Base-by-base conservation (phyloP, 2,329 filamentous ascomycete genomes). In the Xylaria sp. region DNA sequence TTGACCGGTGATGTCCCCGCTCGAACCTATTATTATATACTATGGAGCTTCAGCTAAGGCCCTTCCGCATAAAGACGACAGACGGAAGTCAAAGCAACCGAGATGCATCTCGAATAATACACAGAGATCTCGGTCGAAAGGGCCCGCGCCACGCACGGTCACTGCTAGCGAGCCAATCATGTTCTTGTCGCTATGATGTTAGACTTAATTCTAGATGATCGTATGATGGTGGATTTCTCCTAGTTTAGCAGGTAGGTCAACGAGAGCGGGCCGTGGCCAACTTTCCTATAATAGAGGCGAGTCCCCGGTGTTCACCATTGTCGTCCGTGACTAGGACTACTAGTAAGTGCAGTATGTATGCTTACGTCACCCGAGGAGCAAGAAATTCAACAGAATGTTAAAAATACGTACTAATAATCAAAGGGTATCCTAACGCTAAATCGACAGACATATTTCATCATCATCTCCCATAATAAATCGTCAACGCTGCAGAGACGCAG, bases 371-470 rank as follows among this genome's bases (percentile, higher is more conserved):
- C 8, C 12, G 6, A 16, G 21, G 35, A 42, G 44, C 13, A 42
- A n/a, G 3, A 1, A 18, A 42, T 6, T 1, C 16, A 37, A 35
- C 18, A 18, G 13, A 10, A 37, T 18, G n/a, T 13, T 12, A 3
- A 37, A 21, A n/a, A 12, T 1, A 40, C 6, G 32, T n/a, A 40
- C 21, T 27, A 12, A 42, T 47, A 58, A 58, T 21, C 48, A 65
- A 54, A 65, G 57, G 63, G 63, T 65, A 66, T 66, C 55, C 16
- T 65, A 57, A 66, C 50, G 58, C 63, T 66, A 55, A 48, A 66
- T 61, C 50, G 2, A 55, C 27, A 66, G 16, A 2, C 16, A n/a
- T 44, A 44, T 55, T 18, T 54, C 27, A 25, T 48, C 5, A 54
- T 32, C 40, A 21, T 32, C 53, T 3, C 3, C 18, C n/a, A 35